These are phyloP conservation scores for Flaveria linearis DNA, from an alignment of 129 eudicot species.

Conservation along the genomic window DNA sequence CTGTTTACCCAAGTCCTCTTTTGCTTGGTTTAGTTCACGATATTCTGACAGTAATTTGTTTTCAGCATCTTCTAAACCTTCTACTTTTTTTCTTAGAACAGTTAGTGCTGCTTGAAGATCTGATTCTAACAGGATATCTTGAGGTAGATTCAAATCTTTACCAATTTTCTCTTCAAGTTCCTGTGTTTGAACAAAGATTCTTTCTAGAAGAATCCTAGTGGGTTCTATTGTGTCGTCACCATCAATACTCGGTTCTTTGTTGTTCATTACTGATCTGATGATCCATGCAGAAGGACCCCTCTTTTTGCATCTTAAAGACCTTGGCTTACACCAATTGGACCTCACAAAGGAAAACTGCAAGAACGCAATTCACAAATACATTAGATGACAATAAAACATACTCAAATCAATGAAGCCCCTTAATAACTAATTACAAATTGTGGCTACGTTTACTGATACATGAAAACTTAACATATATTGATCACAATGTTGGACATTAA, in stretches of 20 bases:
- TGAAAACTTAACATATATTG: neutral
- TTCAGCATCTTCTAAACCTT: conserved; percentile 69
- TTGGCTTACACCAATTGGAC: conserved; percentile 33
- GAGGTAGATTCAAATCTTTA: conserved; percentile 48
- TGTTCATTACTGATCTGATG: conserved; percentile 58
- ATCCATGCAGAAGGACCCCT: conserved; percentile 39
- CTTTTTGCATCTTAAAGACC: conserved; percentile 34
- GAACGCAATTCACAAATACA: neutral
- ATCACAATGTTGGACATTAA: neutral
- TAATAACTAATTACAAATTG: neutral
- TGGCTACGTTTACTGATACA: neutral
- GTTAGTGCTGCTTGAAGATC: conserved; percentile 73
- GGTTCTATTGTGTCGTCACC: conserved; percentile 65
- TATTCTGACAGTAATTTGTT: conserved; percentile 49
- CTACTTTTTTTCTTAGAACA: conserved; percentile 70
- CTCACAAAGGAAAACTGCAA: conserved; percentile 59
- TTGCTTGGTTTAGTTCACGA: conserved; percentile 52
- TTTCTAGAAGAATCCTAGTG: conserved; percentile 75
- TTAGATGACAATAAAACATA: conserved; percentile 14
- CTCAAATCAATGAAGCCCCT: neutral
- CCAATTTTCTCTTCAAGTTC: conserved; percentile 73
- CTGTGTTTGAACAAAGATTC: conserved; percentile 69
- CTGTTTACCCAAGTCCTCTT: conserved; percentile 55
- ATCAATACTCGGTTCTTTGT: conserved; percentile 49
- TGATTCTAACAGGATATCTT: conserved; percentile 61